phyloP scores from a whole-genome alignment of 78 protist species.

The Diacronema lutheri region DNA sequence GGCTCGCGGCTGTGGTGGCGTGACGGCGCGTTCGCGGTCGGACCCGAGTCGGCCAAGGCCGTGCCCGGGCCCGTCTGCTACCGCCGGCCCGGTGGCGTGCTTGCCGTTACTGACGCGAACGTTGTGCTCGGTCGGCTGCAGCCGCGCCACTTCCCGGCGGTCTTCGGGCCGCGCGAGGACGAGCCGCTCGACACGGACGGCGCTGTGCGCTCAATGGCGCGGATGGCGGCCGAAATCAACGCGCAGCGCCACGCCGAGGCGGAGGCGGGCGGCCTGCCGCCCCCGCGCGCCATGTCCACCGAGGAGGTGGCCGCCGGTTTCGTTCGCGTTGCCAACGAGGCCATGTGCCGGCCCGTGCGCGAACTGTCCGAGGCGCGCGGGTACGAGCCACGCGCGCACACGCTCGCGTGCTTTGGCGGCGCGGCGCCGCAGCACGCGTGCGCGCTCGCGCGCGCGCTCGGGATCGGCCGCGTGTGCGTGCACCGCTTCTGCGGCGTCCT shows the following conservation, averaged over 20 bases:
- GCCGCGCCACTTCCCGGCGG: conserved; percentile 81
- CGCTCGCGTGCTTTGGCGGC: conserved; percentile 89
- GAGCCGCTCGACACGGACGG: conserved; percentile 78
- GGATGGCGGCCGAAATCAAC: conserved; percentile 40
- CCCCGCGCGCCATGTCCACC: conserved; percentile 41
- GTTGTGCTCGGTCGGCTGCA: conserved; percentile 76
- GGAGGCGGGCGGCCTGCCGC: not conserved
- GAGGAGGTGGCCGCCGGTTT: conserved; percentile 85
- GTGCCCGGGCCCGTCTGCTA: conserved; percentile 90
- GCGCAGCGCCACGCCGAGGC: no score
- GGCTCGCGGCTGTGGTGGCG: conserved; percentile 74
- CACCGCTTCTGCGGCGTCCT: conserved; percentile 80
- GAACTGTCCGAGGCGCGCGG: conserved; percentile 80
- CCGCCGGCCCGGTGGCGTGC: conserved; percentile 62
- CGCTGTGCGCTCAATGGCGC: conserved; percentile 30
- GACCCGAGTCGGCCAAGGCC: conserved; percentile 82
- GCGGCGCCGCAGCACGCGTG: conserved; percentile 86
- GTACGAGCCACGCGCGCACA: conserved; percentile 53
- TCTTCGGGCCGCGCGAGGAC: conserved; percentile 74
- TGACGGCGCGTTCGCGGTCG: conserved; percentile 66
- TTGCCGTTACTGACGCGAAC: conserved; percentile 84
- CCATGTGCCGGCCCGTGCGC: conserved; percentile 91
- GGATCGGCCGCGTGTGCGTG: conserved; percentile 75
- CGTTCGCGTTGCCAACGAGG: conserved; percentile 87
- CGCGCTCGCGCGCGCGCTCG: conserved; percentile 77